Evolutionary conservation across 176 grass and related monocot species (phyloP), one percentile per base, ranked within the genome.

Genomic region (Lolium rigidum): DNA sequence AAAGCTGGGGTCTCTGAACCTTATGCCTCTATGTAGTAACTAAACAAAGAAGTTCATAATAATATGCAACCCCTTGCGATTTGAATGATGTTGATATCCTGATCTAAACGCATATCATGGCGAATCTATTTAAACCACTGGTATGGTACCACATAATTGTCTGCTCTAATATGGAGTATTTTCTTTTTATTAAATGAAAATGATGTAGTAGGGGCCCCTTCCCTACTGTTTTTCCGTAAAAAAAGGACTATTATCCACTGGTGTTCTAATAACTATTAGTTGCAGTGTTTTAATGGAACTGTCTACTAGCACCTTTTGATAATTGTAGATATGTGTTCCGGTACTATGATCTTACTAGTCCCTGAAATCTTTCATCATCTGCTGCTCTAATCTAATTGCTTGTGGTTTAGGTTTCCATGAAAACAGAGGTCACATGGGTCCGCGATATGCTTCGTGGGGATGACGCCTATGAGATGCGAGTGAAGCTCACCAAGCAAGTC

Each of bases 371-470:
- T 78, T 79, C 43, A 55, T 9, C 63, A 66, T 66, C 9, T 4
- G 11, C 28, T n/a, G 15, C 20, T 58, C 67, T 67, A 46, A 66
- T 75, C 57, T 68, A n/a, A 68, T 80, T 44, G 39, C n/a, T 10
- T 18, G 31, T 80, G 52, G 21, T 89, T 20, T 79, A 98, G 97
- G 97, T 98, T 10, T 98, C 94, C 12, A 96, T 96, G 92, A 98
- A 96, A 92, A 96, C 94, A 4, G 97, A 98, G 84, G 89, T 98
- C 46, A 98, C 94, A 58, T 98, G 97, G 97, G 86, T 96, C 25
- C 91, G 97, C 0, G 97, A 98, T 83, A 94, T 98, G 94, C 93
- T 98, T 35, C 88, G 90, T 18, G 92, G 97, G 49, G 97, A 98
- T 8, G 97, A 98, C 22, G 94, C 92, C 10, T 98, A 98, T 6